A percentile compares a stretch with the other conserved stretches of the same genome.
phyloP scores from a whole-genome alignment of 208 protist genomes.

The Angomonas desouzai region DNA sequence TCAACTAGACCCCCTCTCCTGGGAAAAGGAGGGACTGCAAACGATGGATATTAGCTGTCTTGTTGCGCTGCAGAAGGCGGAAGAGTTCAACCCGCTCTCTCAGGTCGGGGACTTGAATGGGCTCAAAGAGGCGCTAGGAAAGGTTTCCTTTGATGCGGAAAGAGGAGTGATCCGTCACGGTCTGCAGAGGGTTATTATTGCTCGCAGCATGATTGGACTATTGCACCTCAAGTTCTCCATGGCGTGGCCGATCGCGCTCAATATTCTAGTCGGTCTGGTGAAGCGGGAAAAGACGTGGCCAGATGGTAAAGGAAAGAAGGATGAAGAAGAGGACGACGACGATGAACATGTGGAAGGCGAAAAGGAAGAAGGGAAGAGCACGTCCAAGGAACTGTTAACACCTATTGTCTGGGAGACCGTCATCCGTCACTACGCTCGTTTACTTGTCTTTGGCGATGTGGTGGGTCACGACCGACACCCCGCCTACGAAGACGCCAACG shows the following conservation, averaged over 20 bases:
- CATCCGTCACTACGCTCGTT: constrained; percentile 55
- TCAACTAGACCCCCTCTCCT: neutral
- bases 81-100: constrained; percentile 11
- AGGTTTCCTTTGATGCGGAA: constrained; percentile 53
- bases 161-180: constrained; percentile 45
- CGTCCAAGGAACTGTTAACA: constrained; percentile 14
- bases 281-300: constrained; percentile 39
- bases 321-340: neutral
- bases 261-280: constrained; percentile 59
- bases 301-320: neutral
- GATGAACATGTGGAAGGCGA: no score
- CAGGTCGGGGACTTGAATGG: constrained; percentile 15
- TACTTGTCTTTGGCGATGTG: constrained; percentile 74
- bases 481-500: constrained; percentile 5
- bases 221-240: constrained; percentile 78
- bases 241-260: constrained; percentile 59
- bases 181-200: constrained; percentile 57
- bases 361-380: neutral
- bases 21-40: constrained; percentile 7
- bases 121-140: constrained; percentile 31
- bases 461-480: neutral
- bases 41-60: neutral
- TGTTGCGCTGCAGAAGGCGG: constrained; percentile 11
- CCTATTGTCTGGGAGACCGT: constrained; percentile 73
- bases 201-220: constrained; percentile 70